These are phyloP conservation scores for Lotus japonicus DNA, from an alignment of 306 rosid species.

Conservation along the genomic window DNA sequence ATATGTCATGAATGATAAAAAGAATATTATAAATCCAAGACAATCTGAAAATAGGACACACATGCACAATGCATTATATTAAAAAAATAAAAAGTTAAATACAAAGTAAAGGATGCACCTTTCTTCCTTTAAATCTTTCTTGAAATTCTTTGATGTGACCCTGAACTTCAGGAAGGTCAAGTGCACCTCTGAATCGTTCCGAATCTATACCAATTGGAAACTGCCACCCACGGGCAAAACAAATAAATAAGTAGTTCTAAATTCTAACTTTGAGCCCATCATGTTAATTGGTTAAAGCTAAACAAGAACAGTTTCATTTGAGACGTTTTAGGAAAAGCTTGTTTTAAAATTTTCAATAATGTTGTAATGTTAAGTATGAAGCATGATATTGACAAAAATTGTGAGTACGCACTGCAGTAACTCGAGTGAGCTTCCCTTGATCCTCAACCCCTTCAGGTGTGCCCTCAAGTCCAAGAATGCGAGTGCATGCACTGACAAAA, in stretches of 20 bases:
- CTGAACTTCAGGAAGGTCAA: slow-evolving; percentile 82
- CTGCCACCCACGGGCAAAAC: slow-evolving; percentile 41
- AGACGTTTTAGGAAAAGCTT: too few species aligned
- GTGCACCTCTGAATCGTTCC: slow-evolving; percentile 69
- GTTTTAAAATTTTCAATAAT: too few species aligned
- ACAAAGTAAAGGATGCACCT: not conserved
- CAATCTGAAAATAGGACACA: too few species aligned
- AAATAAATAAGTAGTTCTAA: not conserved
- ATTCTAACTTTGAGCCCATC: not conserved
- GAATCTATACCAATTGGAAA: slow-evolving; percentile 98
- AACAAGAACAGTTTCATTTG: too few species aligned
- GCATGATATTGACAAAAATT: too few species aligned
- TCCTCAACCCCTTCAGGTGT: slow-evolving; percentile 99
- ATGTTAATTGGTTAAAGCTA: slow-evolving; percentile 12
- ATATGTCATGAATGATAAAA: too few species aligned
- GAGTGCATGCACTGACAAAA: slow-evolving; percentile 96
- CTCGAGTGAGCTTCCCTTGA: slow-evolving; percentile 92
- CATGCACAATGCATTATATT: not conserved
- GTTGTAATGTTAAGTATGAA: slow-evolving; percentile 14
- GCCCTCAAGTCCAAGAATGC: slow-evolving; percentile 92
- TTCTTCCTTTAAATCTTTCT: slow-evolving; percentile 88
- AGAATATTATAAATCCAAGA: too few species aligned
- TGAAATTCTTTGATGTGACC: slow-evolving; percentile 74
- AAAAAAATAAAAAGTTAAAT: not conserved
- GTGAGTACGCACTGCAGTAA: slow-evolving; percentile 60